Evolutionary conservation across 257 asterid species (phyloP).

Genomic region (Primulina huaijiensis): DNA sequence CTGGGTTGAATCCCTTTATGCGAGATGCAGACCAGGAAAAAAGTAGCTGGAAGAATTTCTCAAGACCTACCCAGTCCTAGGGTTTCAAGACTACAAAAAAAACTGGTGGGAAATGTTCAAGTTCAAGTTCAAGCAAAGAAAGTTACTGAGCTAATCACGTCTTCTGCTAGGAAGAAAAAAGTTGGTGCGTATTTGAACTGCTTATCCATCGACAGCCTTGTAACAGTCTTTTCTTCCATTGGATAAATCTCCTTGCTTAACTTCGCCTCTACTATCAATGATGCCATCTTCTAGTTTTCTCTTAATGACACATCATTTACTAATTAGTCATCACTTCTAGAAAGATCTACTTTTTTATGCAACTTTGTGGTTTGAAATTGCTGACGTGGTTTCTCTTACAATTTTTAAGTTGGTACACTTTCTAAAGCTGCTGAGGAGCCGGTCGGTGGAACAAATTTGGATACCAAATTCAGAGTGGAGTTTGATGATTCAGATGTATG

Average conservation of each 20-base stretch:
- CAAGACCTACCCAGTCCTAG: constrained; percentile 61
- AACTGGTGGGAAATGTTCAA: constrained; percentile 52
- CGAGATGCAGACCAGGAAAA: constrained; percentile 74
- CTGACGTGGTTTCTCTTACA: constrained; percentile 18
- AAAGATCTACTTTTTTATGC: constrained; percentile 4
- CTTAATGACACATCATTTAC: constrained; percentile 12
- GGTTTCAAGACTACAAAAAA: constrained; percentile 63
- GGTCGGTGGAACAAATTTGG: constrained; percentile 55
- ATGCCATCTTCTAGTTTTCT: not conserved
- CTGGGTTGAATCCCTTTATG: constrained; percentile 21
- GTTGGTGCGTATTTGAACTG: constrained; percentile 44
- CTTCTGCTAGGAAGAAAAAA: constrained; percentile 88
- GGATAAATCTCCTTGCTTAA: constrained; percentile 6
- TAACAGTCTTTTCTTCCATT: not conserved
- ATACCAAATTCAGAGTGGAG: constrained; percentile 47
- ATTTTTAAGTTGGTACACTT: constrained; percentile 51
- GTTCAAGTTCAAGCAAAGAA: constrained; percentile 60
- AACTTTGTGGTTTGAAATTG: constrained; percentile 18
- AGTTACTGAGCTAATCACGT: constrained; percentile 73
- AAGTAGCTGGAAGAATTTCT: constrained; percentile 45
- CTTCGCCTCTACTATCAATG: constrained; percentile 4
- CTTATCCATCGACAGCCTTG: constrained; percentile 10
- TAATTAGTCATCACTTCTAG: not conserved
- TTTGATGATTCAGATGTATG: constrained; percentile 42
- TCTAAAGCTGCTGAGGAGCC: constrained; percentile 44